Evolutionary conservation across 2,329 filamentous ascomycete species (phyloP), one percentile per base, ranked within the genome.

Genomic region (Xylariaceae sp.): DNA sequence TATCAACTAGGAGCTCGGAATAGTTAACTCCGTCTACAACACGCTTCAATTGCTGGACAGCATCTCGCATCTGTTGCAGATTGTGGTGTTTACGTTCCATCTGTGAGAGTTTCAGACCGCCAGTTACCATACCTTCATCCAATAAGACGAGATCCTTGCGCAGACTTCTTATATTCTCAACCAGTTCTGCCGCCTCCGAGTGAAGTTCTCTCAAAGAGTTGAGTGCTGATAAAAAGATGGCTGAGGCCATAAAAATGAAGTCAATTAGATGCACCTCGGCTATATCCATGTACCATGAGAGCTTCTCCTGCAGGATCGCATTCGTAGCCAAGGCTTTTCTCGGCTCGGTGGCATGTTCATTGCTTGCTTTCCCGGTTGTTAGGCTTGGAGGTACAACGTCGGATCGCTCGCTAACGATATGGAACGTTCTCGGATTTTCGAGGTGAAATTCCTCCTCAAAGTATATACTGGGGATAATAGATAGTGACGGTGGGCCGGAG

Each of bases 281-380:
- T 0, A 92, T 97, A 69, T 99, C 94, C 91, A 99, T 95, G 70
- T 99, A 99, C 94, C 94, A 99, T 0, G 92, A 97, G 10, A 99
- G 76, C 71, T 97, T 99, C 71, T 99, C 94, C 68, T 97, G 94
- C 36, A 99, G 71, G 53, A 99, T 97, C 0, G 94, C 94, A 72
- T 99, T 99, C 0, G 91, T 96, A 8, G 92, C 92, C 26, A 99
- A 76, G 1, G 89, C 88, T 69, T 96, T 97, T 56, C 92, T 82
- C 87, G 4, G 75, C 70, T 3, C 71, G 71, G 49, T 32, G 30
- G 73, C 75, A 29, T 80, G 77, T 30, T 83, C 79, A 59, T 84
- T 77, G n/a, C 37, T 49, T 41, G 47, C 47, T 42, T 49, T 49
- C 42, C 66, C 67, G 29, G 74, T 76, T 47, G 76, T 77, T 7